phyloP scores from a whole-genome alignment of 1,284 basidiomycete species.

The Heterobasidion annosum region DNA sequence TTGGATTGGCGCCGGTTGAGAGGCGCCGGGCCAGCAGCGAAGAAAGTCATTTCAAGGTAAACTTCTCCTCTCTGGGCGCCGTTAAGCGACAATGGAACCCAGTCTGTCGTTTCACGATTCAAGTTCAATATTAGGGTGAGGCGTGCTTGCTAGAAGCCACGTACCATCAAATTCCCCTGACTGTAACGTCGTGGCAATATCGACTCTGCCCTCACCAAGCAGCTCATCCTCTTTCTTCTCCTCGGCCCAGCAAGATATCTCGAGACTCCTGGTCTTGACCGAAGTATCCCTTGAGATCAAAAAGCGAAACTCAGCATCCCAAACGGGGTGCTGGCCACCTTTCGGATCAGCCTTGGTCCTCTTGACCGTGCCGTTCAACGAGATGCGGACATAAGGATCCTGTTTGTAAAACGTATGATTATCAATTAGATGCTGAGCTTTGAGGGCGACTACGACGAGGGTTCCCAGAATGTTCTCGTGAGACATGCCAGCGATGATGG shows the following conservation, averaged over 20 bases:
- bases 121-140: background rate
- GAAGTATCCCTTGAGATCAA: constrained; percentile 37
- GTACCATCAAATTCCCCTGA: constrained; percentile 73
- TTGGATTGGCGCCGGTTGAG: constrained; percentile 36
- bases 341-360: constrained; percentile 54
- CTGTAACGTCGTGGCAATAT: constrained; percentile 57
- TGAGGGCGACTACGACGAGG: constrained; percentile 64
- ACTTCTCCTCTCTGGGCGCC: constrained; percentile 54
- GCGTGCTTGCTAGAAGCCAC: background rate
- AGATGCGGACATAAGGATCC: constrained; percentile 54
- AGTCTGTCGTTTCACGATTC: constrained; percentile 34
- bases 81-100: constrained; percentile 50
- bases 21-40: constrained; percentile 47
- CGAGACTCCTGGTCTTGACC: constrained; percentile 44
- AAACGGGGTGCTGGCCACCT: constrained; percentile 71
- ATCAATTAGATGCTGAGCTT: constrained; percentile 62
- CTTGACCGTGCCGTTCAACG: constrained; percentile 35
- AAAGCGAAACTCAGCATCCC: constrained; percentile 68
- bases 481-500: constrained; percentile 7
- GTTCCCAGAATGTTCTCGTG: constrained; percentile 45
- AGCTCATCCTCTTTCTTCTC: constrained; percentile 52
- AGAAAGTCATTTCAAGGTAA: constrained; percentile 78
- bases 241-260: constrained; percentile 57
- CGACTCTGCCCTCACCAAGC: constrained; percentile 52
- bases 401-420: constrained; percentile 73